These are phyloP conservation scores for Sclerotinia nivalis DNA, from an alignment of 2,329 filamentous ascomycete genomes.

Conservation along the genomic window DNA sequence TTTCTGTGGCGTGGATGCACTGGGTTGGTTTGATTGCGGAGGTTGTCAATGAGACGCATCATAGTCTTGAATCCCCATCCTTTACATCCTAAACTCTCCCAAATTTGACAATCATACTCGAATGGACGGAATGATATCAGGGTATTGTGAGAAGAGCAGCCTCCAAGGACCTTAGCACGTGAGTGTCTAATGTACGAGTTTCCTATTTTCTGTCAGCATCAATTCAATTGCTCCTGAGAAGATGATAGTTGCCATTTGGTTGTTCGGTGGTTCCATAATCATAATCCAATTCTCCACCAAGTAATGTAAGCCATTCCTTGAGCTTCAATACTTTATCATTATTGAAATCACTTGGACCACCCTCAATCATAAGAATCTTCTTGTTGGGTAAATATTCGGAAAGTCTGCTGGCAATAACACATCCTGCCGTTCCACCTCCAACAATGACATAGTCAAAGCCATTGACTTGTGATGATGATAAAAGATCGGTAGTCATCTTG, in stretches of 20 bases:
- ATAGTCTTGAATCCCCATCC: constrained; percentile 88
- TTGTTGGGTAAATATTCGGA: constrained; percentile 80
- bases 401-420: constrained; percentile 49
- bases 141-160: constrained; percentile 92
- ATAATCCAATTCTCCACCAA: constrained; percentile 87
- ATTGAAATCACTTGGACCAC: constrained; percentile 84
- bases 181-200: constrained; percentile 93
- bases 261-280: constrained; percentile 86
- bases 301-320: constrained; percentile 81
- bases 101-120: constrained; percentile 81
- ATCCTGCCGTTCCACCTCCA: constrained; percentile 54
- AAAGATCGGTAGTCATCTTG: constrained; percentile 39
- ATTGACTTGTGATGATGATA: constrained; percentile 39
- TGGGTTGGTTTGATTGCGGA: constrained; percentile 87
- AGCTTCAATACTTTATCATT: constrained; percentile 84
- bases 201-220: constrained; percentile 50
- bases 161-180: constrained; percentile 86
- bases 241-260: constrained; percentile 76
- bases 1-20: constrained; percentile 84
- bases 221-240: background rate
- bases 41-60: constrained; percentile 76
- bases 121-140: constrained; percentile 91
- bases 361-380: constrained; percentile 81
- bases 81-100: constrained; percentile 77
- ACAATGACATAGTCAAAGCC: constrained; percentile 52